phyloP scores from a whole-genome alignment of 192 early-diverging fungal genomes.

The Umbelopsis vinacea region DNA sequence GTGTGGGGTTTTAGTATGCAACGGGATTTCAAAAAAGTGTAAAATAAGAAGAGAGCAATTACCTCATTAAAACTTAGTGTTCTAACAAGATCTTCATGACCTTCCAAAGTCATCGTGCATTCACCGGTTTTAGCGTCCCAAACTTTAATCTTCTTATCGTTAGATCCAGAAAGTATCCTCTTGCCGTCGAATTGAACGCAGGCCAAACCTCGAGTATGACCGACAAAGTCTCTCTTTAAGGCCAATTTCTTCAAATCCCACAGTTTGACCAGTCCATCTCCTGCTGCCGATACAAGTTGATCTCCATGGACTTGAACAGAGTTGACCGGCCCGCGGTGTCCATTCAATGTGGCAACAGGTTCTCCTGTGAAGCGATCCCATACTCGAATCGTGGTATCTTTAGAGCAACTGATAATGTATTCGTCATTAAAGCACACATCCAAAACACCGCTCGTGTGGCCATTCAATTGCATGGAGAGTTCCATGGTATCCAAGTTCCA shows the following conservation, averaged over 20 bases:
- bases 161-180: conserved; percentile 77
- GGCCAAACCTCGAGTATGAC: conserved; percentile 80
- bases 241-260: conserved; percentile 76
- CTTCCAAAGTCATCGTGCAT: conserved; percentile 62
- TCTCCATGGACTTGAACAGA: conserved; percentile 78
- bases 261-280: conserved; percentile 80
- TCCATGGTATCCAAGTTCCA: conserved; percentile 64
- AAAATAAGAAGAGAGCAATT: conserved; percentile 21
- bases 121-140: conserved; percentile 56
- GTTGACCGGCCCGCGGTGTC: conserved; percentile 95
- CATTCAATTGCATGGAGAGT: conserved; percentile 52
- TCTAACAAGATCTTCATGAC: conserved; percentile 77
- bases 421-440: conserved; percentile 82
- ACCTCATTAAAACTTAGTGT: conserved; percentile 81
- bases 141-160: conserved; percentile 79
- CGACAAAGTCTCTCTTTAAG: conserved; percentile 74
- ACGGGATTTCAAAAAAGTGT: background rate
- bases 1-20: background rate
- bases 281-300: conserved; percentile 82
- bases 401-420: conserved; percentile 85
- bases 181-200: conserved; percentile 84
- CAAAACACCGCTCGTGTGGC: conserved; percentile 83
- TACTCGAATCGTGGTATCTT: conserved; percentile 89
- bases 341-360: conserved; percentile 66
- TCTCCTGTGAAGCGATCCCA: conserved; percentile 73